phyloP scores from a whole-genome alignment of 2,329 filamentous ascomycete species.

The Exophiala alcalophila region DNA sequence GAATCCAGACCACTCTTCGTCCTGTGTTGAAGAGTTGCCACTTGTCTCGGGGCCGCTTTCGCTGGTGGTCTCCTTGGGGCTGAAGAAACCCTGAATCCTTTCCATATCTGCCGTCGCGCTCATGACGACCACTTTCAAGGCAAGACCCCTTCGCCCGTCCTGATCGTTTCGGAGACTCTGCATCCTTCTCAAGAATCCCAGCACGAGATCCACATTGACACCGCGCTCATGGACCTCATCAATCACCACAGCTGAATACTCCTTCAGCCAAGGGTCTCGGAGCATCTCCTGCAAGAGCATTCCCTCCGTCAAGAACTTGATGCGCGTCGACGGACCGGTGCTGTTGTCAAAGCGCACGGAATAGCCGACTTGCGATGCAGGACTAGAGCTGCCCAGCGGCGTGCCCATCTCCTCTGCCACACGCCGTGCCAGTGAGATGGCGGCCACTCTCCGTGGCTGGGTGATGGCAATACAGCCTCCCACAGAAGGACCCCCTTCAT shows the following conservation, averaged over 20 bases:
- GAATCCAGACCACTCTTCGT: conserved; percentile 13
- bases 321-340: conserved; percentile 72
- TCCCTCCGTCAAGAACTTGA: conserved; percentile 95
- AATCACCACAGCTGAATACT: conserved; percentile 87
- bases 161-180: conserved; percentile 42
- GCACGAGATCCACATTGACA: conserved; percentile 85
- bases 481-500: conserved; percentile 41
- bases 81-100: conserved; percentile 72
- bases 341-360: conserved; percentile 92
- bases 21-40: conserved; percentile 10
- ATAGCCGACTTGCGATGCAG: conserved; percentile 73
- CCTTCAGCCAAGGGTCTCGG: conserved; percentile 73
- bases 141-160: conserved; percentile 63
- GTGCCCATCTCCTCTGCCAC: conserved; percentile 80
- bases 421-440: conserved; percentile 82
- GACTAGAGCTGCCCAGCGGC: conserved; percentile 55
- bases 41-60: not conserved
- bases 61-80: conserved; percentile 11
- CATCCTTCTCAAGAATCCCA: conserved; percentile 83
- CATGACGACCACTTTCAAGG: conserved; percentile 91
- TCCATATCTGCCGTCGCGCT: conserved; percentile 92
- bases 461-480: conserved; percentile 89
- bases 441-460: conserved; percentile 88
- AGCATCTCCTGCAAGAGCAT: conserved; percentile 94
- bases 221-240: conserved; percentile 97